phyloP scores from a whole-genome alignment of 352 stramenopile species.

The Pythium diclinum region DNA sequence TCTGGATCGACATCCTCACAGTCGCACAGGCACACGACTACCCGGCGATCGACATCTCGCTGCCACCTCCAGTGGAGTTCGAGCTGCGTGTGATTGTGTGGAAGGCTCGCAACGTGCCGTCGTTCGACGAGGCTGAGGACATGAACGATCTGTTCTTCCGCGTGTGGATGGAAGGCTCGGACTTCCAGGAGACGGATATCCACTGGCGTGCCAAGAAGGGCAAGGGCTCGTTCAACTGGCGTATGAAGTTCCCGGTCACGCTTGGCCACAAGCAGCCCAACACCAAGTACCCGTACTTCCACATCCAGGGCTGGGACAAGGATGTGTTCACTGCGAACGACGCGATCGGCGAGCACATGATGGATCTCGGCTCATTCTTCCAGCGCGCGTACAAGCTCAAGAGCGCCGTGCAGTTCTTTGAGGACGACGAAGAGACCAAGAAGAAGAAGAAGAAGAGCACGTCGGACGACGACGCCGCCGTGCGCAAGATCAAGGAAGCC shows the following conservation, averaged over 20 bases:
- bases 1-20: constrained; percentile 92
- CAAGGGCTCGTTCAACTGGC: constrained; percentile 94
- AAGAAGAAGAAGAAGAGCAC: constrained; percentile 82
- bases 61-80: constrained; percentile 81
- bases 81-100: constrained; percentile 93
- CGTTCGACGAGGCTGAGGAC: constrained; percentile 82
- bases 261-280: constrained; percentile 82
- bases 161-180: constrained; percentile 81
- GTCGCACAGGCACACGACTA: constrained; percentile 73
- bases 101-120: constrained; percentile 89
- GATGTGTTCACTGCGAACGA: constrained; percentile 92
- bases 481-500: constrained; percentile 82
- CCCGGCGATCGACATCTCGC: constrained; percentile 77
- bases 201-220: constrained; percentile 94
- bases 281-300: constrained; percentile 92
- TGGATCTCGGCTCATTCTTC: constrained; percentile 75
- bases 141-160: constrained; percentile 94
- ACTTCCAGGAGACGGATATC: constrained; percentile 89
- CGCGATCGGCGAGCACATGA: constrained; percentile 84
- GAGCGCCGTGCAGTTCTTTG: constrained; percentile 72
- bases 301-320: constrained; percentile 93
- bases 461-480: constrained; percentile 66
- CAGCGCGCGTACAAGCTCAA: constrained; percentile 80
- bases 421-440: constrained; percentile 68
- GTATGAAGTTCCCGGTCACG: constrained; percentile 92